Percentiles rank a stretch among this genome's conserved stretches.
phyloP scores from a whole-genome alignment of 768 basidiomycete genomes.

The Suillus tomentosus region DNA sequence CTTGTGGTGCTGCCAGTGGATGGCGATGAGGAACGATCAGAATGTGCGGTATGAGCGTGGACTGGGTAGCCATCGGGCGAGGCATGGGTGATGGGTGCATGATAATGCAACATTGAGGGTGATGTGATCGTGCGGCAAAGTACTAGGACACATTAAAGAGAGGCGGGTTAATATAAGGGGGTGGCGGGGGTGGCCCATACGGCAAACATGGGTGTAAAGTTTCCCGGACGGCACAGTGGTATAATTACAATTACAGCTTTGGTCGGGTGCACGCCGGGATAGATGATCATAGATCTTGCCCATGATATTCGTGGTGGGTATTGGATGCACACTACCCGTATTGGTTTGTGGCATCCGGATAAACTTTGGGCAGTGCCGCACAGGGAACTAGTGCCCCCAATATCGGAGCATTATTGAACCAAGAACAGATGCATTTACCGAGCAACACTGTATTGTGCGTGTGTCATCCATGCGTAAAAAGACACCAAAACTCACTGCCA shows the following conservation, averaged over 20 bases:
- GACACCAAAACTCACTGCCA: slow-evolving; percentile 1
- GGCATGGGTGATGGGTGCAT: slow-evolving; percentile 12
- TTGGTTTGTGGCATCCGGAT: slow-evolving; percentile 16
- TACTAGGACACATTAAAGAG: slow-evolving; percentile 3
- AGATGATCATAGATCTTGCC: neutral
- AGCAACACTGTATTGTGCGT: neutral
- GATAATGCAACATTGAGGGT: slow-evolving; percentile 21
- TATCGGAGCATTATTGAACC: neutral
- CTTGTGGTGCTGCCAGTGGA: neutral
- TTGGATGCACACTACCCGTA: slow-evolving; percentile 8
- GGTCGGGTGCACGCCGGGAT: slow-evolving; percentile 3
- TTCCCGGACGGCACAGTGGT: slow-evolving; percentile 23
- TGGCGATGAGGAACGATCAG: neutral
- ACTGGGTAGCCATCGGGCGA: slow-evolving; percentile 3
- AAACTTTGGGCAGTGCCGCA: slow-evolving; percentile 20
- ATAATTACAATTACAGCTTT: slow-evolving; percentile 15
- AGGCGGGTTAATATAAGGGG: slow-evolving; percentile 28
- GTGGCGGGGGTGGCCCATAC: slow-evolving; percentile 14
- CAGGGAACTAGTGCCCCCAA: neutral
- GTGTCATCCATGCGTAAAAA: neutral
- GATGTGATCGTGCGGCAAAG: slow-evolving; percentile 10
- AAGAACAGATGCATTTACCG: neutral
- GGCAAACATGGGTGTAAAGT: slow-evolving; percentile 19
- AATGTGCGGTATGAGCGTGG: slow-evolving; percentile 2
- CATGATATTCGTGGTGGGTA: too few species aligned